Base-by-base conservation (phyloP, 352 stramenopile species). In the Lagenidium sp. region DNA sequence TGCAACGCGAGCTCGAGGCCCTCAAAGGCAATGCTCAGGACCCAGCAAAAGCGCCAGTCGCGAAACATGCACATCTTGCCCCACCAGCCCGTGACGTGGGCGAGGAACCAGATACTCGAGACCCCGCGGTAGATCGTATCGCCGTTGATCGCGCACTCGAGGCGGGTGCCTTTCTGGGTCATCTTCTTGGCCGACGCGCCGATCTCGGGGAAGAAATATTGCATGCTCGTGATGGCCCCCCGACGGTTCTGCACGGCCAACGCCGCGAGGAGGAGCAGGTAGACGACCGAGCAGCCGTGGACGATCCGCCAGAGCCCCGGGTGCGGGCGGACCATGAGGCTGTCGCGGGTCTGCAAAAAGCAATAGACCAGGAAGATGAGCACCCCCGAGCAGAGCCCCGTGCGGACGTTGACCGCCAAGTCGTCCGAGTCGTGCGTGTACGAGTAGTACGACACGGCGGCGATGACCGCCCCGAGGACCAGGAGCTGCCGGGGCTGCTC, bases 61-160 rank as follows among this genome's bases (percentile, higher is more conserved):
- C 85, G 83, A 54, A 97, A 96, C 69, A 96, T 94, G 57, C 85
- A 95, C 79, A 96, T 96, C 57, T 96, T 96, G 41, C 81, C 83
- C 85, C 83, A 95, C 85, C 84, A 94, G 19, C 75, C 74, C 7
- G 77, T 85, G 39, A 90, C 75, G 37, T 94, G 82, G 8, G 79
- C 78, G n/a, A 88, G 34, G 38, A 92, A 91, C 78, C 78, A 91
- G 41, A 91, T 88, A 25, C 73, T 88, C 26, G 75, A 77, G 20
- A 91, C 65, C 22, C 79, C 79, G 4, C 73, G 68, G 32, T 75
- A 80, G 20, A 91, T 26, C 26, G 63, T 74, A 55, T 61, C 53
- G 2, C 50, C 18, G 44, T 85, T 87, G 44, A 91, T 80, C 16
- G 76, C 62, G 46, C 78, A 91, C 29, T 87, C 60, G 18, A 87